Conservation (phyloP, 129 eudicot species). For the Chrysanthemum makinoi region DNA sequence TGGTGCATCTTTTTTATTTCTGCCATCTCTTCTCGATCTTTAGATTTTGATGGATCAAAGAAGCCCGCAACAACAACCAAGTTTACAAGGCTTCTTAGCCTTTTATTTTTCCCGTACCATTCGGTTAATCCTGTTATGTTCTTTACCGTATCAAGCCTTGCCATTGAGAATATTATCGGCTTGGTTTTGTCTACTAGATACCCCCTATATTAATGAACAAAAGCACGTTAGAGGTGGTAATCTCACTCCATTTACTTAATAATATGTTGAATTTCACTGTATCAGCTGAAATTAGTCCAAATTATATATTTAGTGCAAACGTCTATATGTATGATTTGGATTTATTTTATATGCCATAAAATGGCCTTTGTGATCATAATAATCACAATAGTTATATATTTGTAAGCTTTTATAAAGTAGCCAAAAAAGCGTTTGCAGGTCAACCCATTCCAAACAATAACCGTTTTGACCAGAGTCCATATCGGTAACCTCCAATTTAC, state of each 20-base stretch:
- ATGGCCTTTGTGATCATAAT: too few species aligned
- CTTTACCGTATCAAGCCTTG: constrained; percentile 85
- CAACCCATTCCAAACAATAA: not conserved
- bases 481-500: not conserved
- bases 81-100: constrained; percentile 67
- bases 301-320: too few species aligned
- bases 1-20: constrained; percentile 87
- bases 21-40: constrained; percentile 84
- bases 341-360: too few species aligned
- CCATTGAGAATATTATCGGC: constrained; percentile 93
- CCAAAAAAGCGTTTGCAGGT: not conserved
- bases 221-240: constrained; percentile 1
- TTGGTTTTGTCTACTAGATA: constrained; percentile 61
- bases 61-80: constrained; percentile 86
- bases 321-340: too few species aligned
- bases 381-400: too few species aligned
- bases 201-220: constrained; percentile 50
- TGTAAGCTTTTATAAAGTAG: too few species aligned
- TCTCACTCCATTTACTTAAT: not conserved
- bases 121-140: constrained; percentile 78
- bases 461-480: not conserved
- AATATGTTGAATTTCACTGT: not conserved
- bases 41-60: constrained; percentile 76
- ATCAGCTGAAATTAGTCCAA: too few species aligned
- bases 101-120: constrained; percentile 75